Conservation (phyloP, 805 yeast species). For the Kurtzmaniella fragi region DNA sequence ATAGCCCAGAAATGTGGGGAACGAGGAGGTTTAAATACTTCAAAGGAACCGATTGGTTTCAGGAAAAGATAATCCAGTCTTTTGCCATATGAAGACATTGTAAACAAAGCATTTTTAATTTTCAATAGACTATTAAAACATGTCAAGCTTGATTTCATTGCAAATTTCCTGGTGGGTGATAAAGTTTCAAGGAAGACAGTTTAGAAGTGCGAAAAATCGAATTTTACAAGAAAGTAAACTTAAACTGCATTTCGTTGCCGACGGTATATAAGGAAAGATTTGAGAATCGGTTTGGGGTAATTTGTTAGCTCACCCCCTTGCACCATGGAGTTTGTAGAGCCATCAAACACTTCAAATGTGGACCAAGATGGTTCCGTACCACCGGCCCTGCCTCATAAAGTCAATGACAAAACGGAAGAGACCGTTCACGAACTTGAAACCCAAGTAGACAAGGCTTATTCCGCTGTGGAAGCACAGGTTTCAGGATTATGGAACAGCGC, state of each 20-base stretch:
- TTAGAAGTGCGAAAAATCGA: no score
- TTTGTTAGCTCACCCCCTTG: not conserved
- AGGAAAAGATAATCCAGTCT: slow-evolving; percentile 14
- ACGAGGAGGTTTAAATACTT: slow-evolving; percentile 13
- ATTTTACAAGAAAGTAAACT: not conserved
- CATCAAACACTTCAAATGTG: not conserved
- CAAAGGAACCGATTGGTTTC: slow-evolving; percentile 21
- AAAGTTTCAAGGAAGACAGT: no score
- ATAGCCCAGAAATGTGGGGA: slow-evolving; percentile 25
- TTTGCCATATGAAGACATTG: slow-evolving; percentile 2
- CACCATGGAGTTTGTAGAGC: slow-evolving; percentile 2
- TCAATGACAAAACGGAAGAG: slow-evolving; percentile 47
- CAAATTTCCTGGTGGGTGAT: no score
- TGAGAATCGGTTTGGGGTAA: not conserved
- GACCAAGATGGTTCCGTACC: not conserved
- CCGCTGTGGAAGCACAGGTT: slow-evolving; percentile 37
- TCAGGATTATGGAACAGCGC: slow-evolving; percentile 29
- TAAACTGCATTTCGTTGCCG: not conserved
- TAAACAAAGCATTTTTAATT: slow-evolving; percentile 21
- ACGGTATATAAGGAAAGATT: not conserved
- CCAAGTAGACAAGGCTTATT: slow-evolving; percentile 48
- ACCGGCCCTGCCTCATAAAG: not conserved
- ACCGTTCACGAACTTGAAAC: slow-evolving; percentile 47
- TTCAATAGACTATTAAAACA: slow-evolving; percentile 10
- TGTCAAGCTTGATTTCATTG: no score